Evolutionary conservation across 2,329 filamentous ascomycete genomes (phyloP), one percentile per base, ranked within the genome.

Genomic region (Pseudogymnoascus sp.): DNA sequence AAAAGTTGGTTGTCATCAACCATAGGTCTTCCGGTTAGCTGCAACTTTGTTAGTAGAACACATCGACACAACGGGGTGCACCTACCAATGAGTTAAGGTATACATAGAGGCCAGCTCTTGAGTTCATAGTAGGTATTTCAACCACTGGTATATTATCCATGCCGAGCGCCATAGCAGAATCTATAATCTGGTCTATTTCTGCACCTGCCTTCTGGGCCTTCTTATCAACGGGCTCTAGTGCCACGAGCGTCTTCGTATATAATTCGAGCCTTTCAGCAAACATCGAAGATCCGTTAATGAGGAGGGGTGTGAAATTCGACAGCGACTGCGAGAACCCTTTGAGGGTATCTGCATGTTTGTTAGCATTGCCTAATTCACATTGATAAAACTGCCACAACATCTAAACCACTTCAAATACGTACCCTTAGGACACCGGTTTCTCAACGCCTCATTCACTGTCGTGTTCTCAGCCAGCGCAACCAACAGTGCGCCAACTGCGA

Each of bases 11-110:
- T 79, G 69, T 97, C 92, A 69, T 97, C 92, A 31, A 96, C 83
- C 21, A 96, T 77, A 0, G 93, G 92, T 33, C 91, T 84, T 33
- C 87, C 90, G 64, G 89, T 85, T 61, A 96, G 85, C 89, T 94
- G 67, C n/a, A 37, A 9, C 60, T 21, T 36, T 61, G 65, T 76
- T 61, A 55, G 48, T 9, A 77, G 69, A 61, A 58, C 29, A n/a
- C 31, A 15, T 61, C 18, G 15, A 35, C 3, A 27, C 15, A 27
- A 33, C 9, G 4, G 13, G 15, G n/a, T 6, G 5, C n/a, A 72
- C 84, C 67, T 77, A 94, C 89, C 72, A 89, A 82, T 61, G 91
- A 86, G 71, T 92, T 94, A 7, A 97, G 77, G 72, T 93, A 94
- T 5, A 96, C 80, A 71, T 94, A 96, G 61, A 96, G 79, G 4